A percentile compares a stretch with the other conserved stretches of the same genome.
These are phyloP conservation scores for Calendula officinalis DNA, from an alignment of 129 eudicot species.

Conservation along the genomic window DNA sequence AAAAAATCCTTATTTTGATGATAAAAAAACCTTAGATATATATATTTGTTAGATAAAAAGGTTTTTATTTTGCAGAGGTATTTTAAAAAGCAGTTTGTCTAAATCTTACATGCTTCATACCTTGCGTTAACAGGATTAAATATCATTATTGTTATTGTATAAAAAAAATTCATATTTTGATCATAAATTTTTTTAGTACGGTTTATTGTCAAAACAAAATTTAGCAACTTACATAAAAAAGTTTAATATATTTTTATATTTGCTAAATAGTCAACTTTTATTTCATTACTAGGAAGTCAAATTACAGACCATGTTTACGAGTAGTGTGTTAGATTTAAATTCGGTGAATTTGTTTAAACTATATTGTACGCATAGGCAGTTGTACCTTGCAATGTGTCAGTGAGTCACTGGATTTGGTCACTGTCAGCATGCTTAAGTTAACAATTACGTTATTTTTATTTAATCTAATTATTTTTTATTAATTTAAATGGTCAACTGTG, in stretches of 20 bases:
- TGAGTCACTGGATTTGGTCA: conserved; percentile 26
- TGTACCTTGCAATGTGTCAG: conserved; percentile 12
- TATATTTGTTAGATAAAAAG: too few relatives aligned
- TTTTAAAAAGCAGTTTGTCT: too few relatives aligned
- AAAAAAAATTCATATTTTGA: too few relatives aligned
- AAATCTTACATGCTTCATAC: too few relatives aligned
- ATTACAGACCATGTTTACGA: background rate
- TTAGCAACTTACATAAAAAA: too few relatives aligned
- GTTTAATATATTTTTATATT: background rate
- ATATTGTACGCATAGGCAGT: conserved; percentile 8
- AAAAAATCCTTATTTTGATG: too few relatives aligned
- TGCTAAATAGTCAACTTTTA: background rate
- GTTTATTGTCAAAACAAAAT: too few relatives aligned
- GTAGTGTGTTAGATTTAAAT: background rate
- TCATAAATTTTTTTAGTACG: too few relatives aligned
- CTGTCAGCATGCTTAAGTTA: conserved; percentile 16
- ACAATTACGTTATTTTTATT: background rate
- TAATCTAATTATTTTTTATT: background rate
- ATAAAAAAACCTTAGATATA: too few relatives aligned
- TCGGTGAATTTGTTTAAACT: background rate
- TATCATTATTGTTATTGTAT: too few relatives aligned
- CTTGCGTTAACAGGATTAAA: too few relatives aligned
- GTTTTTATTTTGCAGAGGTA: too few relatives aligned
- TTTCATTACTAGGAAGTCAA: conserved; percentile 1
- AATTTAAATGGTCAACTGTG: background rate